Evolutionary conservation across 306 rosid genomes (phyloP).

Genomic region (Acmispon strigosus): DNA sequence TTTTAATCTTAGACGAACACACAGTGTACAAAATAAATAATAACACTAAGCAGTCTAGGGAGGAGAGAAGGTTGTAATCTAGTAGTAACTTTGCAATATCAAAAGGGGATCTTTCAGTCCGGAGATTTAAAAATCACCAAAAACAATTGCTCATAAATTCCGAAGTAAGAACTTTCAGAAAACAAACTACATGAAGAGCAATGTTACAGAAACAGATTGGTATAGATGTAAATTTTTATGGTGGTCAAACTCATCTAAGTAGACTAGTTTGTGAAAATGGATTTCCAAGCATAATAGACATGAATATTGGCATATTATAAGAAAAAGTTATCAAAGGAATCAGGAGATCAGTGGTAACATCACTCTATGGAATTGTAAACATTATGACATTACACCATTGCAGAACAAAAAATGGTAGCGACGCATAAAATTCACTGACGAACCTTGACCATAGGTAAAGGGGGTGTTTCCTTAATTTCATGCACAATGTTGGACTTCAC

Average conservation of each 20-base stretch:
- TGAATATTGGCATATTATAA: not conserved
- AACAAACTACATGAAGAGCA: not conserved
- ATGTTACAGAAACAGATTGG: not conserved
- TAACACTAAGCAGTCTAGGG: not conserved
- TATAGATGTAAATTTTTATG: constrained; percentile 6
- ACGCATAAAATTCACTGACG: constrained; percentile 4
- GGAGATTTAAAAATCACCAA: not conserved
- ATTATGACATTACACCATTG: not conserved
- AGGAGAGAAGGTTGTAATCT: not conserved
- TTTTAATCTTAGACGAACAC: not conserved
- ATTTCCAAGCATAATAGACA: not conserved
- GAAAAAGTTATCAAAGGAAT: not conserved
- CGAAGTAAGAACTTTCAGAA: not conserved
- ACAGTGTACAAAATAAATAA: not conserved
- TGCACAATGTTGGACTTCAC: constrained; percentile 49
- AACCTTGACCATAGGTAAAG: constrained; percentile 56
- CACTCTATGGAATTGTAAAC: not conserved
- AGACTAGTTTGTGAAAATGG: not conserved
- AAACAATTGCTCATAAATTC: not conserved
- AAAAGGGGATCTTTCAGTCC: not conserved
- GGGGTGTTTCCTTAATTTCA: constrained; percentile 57
- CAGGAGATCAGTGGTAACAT: constrained; percentile 4
- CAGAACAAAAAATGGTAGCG: constrained; percentile 1
- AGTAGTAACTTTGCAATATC: not conserved
- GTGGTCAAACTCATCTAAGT: not conserved